Evolutionary conservation across 2,329 filamentous ascomycete genomes (phyloP), one percentile per base, ranked within the genome.

Genomic region (Atkinsonella hypoxylon): DNA sequence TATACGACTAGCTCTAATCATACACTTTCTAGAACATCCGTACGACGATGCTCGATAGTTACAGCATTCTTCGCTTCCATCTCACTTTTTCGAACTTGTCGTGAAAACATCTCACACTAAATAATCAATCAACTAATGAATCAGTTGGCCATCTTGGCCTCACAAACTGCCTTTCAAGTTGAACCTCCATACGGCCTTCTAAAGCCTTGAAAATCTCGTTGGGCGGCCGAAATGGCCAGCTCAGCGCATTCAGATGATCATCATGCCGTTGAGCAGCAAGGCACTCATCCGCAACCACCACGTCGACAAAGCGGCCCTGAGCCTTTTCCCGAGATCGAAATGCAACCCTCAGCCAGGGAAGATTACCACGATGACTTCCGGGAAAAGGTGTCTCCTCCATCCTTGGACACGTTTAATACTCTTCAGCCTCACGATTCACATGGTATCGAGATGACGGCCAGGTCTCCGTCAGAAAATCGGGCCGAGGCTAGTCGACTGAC

Each of bases 401-500:
- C 64, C 2, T 55, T 63, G 45, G 62, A 65, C 13, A 65, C 62
- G 11, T 58, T 62, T 42, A 60, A 64, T 50, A 63, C 59, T 4
- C 52, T 63, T 17, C 59, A 57, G 34, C 55, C 56, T 4, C 54
- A 58, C 38, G 55, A 61, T 3, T 56, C 56, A 12, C 54, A 61
- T 39, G 54, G 53, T 26, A 56, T 58, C 11, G 55, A 55, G 15
- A 55, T 55, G 18, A 46, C 43, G 10, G 13, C 31, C 30, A 45
- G 56, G 31, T 63, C 63, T 2, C 61, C 63, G 1, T 55, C 58
- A 1, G 54, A 54, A 12, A 61, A 62, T 43, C 64, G 66, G 10
- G 64, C 63, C 38, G 61, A 69, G 43, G 62, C 61, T 30, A 64
- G 58, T 51, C 67, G 73, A 3, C 60, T 76, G 15, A 68, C 70